These are phyloP conservation scores for Pleurotus tuber-regium DNA, from an alignment of 768 basidiomycete genomes.

Conservation along the genomic window DNA sequence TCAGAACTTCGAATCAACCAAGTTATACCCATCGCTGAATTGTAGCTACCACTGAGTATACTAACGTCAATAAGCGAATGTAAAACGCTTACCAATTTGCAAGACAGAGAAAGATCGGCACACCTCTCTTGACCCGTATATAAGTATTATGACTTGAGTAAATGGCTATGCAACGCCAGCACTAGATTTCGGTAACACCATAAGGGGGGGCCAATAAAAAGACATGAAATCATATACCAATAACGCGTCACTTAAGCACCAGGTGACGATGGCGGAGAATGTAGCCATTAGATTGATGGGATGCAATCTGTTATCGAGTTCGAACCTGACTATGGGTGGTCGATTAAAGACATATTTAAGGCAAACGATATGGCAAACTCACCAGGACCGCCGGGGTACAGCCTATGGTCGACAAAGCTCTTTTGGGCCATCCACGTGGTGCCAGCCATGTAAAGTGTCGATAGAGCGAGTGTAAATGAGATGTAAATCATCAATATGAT, in stretches of 20 bases:
- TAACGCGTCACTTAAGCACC: conserved; percentile 25
- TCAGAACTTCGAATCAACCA: conserved; percentile 8
- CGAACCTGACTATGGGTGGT: not conserved
- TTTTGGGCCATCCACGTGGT: conserved; percentile 21
- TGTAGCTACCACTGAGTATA: too few relatives aligned
- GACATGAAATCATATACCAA: conserved; percentile 12
- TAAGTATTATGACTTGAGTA: not conserved
- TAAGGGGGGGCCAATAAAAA: too few relatives aligned
- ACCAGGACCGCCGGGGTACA: conserved; percentile 28
- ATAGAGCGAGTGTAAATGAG: conserved; percentile 10
- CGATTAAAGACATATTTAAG: not conserved
- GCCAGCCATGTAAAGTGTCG: conserved; percentile 18
- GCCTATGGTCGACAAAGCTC: conserved; percentile 28
- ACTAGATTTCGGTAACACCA: conserved; percentile 13
- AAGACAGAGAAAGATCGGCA: conserved; percentile 10
- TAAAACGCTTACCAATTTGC: conserved; percentile 7
- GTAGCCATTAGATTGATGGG: conserved; percentile 14
- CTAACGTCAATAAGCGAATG: too few relatives aligned
- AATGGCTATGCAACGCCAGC: conserved; percentile 15
- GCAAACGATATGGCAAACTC: not conserved
- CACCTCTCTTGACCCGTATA: conserved; percentile 6
- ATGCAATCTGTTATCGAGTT: conserved; percentile 3
- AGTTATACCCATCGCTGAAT: conserved; percentile 11
- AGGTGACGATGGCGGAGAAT: conserved; percentile 17
- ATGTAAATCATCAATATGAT: conserved; percentile 9